Percentiles rank a stretch among this genome's conserved stretches.
Conservation (phyloP, 805 yeast species). For the Suhomyces pyralidae region DNA sequence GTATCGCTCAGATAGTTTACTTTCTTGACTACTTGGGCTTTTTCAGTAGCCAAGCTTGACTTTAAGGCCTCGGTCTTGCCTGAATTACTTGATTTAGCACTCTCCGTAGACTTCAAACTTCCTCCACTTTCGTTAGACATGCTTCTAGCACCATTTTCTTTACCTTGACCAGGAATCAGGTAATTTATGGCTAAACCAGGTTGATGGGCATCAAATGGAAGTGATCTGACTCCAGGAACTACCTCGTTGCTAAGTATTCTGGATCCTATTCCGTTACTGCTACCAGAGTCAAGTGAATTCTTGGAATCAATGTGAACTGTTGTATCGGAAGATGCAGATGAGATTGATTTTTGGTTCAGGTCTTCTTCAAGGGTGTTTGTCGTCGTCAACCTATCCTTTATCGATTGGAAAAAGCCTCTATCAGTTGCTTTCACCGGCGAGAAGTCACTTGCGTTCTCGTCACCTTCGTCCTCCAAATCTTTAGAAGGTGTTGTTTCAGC, state of each 20-base stretch:
- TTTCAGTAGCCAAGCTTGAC: conserved; percentile 7
- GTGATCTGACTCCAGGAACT: conserved; percentile 2
- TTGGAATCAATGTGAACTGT: conserved; percentile 6
- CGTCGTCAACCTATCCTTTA: conserved; percentile 27
- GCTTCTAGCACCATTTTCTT: not conserved
- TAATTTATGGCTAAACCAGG: conserved; percentile 1
- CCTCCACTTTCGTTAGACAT: not conserved
- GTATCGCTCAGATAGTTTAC: conserved; percentile 6
- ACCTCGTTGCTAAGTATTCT: not conserved
- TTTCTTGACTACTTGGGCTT: conserved; percentile 7
- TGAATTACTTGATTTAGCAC: not conserved
- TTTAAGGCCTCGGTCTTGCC: conserved; percentile 1
- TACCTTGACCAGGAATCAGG: not conserved
- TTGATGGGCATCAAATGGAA: conserved; percentile 1
- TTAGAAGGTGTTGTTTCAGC: conserved; percentile 33
- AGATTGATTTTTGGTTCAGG: conserved; percentile 2
- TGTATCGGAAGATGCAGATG: conserved; percentile 10
- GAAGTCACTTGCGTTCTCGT: conserved; percentile 8
- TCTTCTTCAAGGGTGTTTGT: conserved; percentile 6
- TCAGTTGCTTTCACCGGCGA: conserved; percentile 12
- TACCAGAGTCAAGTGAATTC: not conserved
- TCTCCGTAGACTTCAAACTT: not conserved
- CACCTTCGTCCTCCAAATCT: conserved; percentile 12
- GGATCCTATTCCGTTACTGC: not conserved
- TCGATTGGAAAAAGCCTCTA: conserved; percentile 33